phyloP scores from a whole-genome alignment of 176 grass and related monocot species.

The Phoenix roebelenii region DNA sequence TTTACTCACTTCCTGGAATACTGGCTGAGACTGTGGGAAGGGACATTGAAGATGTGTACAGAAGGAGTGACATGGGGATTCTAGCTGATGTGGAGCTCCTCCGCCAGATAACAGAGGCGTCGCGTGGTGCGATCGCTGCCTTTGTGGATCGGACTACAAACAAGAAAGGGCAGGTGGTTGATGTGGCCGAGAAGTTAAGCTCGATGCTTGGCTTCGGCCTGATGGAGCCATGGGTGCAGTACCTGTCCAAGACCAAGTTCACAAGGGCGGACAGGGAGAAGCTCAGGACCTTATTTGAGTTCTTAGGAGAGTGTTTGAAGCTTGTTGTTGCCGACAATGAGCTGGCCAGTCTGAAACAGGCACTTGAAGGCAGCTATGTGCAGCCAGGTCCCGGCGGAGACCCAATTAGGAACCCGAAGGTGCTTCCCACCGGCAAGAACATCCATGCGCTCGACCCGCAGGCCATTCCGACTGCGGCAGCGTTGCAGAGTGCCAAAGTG shows the following conservation, averaged over 20 bases:
- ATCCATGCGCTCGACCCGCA: conserved; percentile 97
- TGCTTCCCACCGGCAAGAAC: conserved; percentile 96
- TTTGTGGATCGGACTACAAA: conserved; percentile 85
- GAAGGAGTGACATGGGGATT: conserved; percentile 81
- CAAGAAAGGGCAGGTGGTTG: conserved; percentile 76
- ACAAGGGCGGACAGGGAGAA: conserved; percentile 80
- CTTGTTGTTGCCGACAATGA: conserved; percentile 83
- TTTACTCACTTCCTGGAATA: conserved; percentile 61
- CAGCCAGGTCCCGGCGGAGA: conserved; percentile 89
- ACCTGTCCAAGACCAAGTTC: conserved; percentile 81
- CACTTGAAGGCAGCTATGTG: conserved; percentile 86
- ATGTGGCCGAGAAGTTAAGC: conserved; percentile 65
- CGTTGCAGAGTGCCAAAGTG: conserved; percentile 89
- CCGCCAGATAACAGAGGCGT: conserved; percentile 75
- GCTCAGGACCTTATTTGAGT: conserved; percentile 63
- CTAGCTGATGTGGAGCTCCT: conserved; percentile 94
- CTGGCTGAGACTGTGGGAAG: conserved; percentile 73
- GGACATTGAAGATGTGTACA: conserved; percentile 88
- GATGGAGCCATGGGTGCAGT: conserved; percentile 82
- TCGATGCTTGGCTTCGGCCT: conserved; percentile 65
- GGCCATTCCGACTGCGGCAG: conserved; percentile 75
- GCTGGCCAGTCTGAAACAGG: conserved; percentile 74
- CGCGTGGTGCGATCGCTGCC: conserved; percentile 58
- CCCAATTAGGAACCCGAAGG: conserved; percentile 93
- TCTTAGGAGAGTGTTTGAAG: conserved; percentile 81